Base-by-base conservation (phyloP, 2,329 filamentous ascomycete genomes). In the Phyllosticta capitalensis region DNA sequence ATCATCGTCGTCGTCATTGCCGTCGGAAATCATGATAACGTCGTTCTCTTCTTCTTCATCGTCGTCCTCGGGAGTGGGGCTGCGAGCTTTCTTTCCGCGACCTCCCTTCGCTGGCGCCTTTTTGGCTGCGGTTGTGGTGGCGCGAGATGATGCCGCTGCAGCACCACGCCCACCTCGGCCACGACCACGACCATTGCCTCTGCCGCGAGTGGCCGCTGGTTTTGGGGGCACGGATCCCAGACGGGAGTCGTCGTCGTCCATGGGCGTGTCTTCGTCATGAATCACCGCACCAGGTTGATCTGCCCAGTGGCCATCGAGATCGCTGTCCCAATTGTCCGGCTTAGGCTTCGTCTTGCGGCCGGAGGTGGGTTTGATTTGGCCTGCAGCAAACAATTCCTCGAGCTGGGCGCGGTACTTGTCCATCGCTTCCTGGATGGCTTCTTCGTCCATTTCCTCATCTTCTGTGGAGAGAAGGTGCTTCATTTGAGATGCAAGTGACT, bases 321-420 rank as follows among this genome's bases (percentile, higher is more conserved):
- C 92, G n/a, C 84, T 89, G 68, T 97, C 90, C 91, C 92, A 97
- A 2, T 79, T 80, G 10, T 83, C 81, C 1, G 92, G 92, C 70
- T 86, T 89, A 0, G 89, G 86, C 69, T 89, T 92, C 62, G 89
- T 78, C 63, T 78, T 83, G 21, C 61, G 73, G 71, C 67, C 78
- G 83, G 67, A 79, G 81, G 51, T 77, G 54, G 77, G 78, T 72
- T 82, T 86, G 45, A 84, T 69, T 52, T 81, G 75, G 2, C 89
- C 89, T 17, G 81, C 82, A 12, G 81, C 79, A 68, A 91, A 92
- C 66, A 84, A 75, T 54, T 86, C 83, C 71, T 92, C 92, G 61
- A 88, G 80, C 64, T 83, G 83, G 5, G 80, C 79, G 60, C 87
- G 83, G 67, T 90, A 85, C 51, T 81, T 80, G 38, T 90, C 86